phyloP scores from a whole-genome alignment of 106 monocot species.

The Chionographis japonica region DNA sequence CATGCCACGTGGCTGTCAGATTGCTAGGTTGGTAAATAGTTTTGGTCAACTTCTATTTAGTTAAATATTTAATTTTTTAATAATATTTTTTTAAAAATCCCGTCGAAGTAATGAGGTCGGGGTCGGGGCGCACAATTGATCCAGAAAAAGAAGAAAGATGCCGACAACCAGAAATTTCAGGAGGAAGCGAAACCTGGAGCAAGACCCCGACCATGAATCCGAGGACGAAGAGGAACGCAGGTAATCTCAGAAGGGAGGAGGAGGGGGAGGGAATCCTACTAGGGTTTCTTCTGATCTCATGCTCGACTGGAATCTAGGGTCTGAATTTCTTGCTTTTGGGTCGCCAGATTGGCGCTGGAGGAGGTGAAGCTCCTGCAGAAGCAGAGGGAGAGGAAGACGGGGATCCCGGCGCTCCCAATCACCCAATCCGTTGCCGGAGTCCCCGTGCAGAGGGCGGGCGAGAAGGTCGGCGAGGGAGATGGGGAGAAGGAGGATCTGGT shows the following conservation, averaged over 20 bases:
- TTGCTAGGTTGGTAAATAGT: no score
- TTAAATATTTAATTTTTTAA: no score
- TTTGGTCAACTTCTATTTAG: no score
- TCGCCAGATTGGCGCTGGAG: constrained; percentile 61
- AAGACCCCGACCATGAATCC: constrained; percentile 11
- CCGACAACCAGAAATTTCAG: constrained; percentile 3
- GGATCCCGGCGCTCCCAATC: constrained; percentile 58
- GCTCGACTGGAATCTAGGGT: no score
- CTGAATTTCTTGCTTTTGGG: background rate
- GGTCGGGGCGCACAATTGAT: no score
- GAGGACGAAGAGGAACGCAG: constrained; percentile 33
- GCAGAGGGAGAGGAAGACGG: constrained; percentile 72
- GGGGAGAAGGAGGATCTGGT: constrained; percentile 83
- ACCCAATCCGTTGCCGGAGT: constrained; percentile 2
- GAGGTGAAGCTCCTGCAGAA: constrained; percentile 96
- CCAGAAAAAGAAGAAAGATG: no score
- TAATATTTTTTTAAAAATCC: no score
- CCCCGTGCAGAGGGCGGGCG: constrained; percentile 7
- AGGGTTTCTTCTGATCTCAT: background rate
- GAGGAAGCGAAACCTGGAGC: constrained; percentile 21
- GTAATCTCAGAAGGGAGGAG: background rate
- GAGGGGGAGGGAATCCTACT: background rate
- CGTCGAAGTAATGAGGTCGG: no score
- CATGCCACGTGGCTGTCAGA: no score
- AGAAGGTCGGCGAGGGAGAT: constrained; percentile 28